Conservation (phyloP, 1,284 basidiomycete species). For the Ganoderma sp. region DNA sequence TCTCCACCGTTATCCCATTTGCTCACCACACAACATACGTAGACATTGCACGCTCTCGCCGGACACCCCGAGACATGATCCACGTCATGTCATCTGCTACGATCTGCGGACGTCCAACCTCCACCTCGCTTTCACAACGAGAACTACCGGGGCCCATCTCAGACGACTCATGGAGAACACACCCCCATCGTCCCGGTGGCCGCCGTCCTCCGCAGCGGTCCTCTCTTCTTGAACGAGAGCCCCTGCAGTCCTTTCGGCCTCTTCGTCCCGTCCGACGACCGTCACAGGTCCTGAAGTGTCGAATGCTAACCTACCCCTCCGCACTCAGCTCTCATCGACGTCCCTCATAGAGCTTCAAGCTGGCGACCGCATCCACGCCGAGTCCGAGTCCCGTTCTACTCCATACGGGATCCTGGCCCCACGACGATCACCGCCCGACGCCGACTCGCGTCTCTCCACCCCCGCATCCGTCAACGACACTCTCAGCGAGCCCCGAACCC, state of each 20-base stretch:
- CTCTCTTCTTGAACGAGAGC: slow-evolving; percentile 2
- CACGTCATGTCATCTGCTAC: neutral
- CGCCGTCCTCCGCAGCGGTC: slow-evolving; percentile 16
- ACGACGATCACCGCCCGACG: too few relatives aligned
- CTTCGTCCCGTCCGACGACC: slow-evolving; percentile 7
- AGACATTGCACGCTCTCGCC: neutral
- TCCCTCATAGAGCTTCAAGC: too few relatives aligned
- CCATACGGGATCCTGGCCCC: too few relatives aligned
- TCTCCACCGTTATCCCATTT: neutral
- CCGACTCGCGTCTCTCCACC: too few relatives aligned
- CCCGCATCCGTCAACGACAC: too few relatives aligned
- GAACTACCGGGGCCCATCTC: slow-evolving; percentile 12
- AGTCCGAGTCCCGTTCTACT: too few relatives aligned
- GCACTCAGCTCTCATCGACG: too few relatives aligned
- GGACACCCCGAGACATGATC: neutral
- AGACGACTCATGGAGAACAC: slow-evolving; percentile 20
- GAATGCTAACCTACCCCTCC: too few relatives aligned
- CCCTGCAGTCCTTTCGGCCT: neutral
- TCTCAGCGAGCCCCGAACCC: too few relatives aligned
- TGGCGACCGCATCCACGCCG: too few relatives aligned
- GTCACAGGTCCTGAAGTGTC: too few relatives aligned
- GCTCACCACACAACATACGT: neutral
- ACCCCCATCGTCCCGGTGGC: slow-evolving; percentile 13
- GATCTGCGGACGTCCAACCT: slow-evolving; percentile 7
- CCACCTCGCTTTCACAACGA: slow-evolving; percentile 8